Percentiles rank a stretch among this genome's conserved stretches.
Conservation (phyloP, 2,329 filamentous ascomycete species). For the Diaporthe velutina region DNA sequence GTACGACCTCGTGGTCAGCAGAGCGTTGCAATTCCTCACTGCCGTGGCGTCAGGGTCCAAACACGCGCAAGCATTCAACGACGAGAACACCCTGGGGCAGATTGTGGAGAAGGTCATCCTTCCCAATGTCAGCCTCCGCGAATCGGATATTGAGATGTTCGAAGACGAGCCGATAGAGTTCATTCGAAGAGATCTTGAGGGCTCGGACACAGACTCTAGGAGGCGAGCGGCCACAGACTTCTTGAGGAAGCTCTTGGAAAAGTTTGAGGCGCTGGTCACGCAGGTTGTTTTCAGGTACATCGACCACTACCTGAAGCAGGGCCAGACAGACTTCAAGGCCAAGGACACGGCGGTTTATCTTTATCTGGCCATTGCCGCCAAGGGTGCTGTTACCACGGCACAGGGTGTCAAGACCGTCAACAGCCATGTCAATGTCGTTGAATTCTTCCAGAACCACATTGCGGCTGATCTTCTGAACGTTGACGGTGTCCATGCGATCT, state of each 20-base stretch:
- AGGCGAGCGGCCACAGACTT: slow-evolving; percentile 95
- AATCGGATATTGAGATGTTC: slow-evolving; percentile 95
- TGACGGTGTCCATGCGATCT: slow-evolving; percentile 80
- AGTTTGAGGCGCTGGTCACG: slow-evolving; percentile 88
- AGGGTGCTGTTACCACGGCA: slow-evolving; percentile 86
- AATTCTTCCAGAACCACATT: slow-evolving; percentile 95
- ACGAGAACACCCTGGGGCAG: slow-evolving; percentile 81
- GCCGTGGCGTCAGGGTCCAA: slow-evolving; percentile 83
- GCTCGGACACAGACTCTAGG: slow-evolving; percentile 94
- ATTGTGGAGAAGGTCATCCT: slow-evolving; percentile 97
- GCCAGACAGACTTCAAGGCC: slow-evolving; percentile 90
- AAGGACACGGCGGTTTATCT: slow-evolving; percentile 99
- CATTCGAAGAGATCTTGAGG: slow-evolving; percentile 93
- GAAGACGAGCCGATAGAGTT: slow-evolving; percentile 99
- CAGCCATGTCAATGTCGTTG: slow-evolving; percentile 86
- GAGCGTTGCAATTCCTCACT: slow-evolving; percentile 93
- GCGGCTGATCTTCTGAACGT: slow-evolving; percentile 84
- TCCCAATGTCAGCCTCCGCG: slow-evolving; percentile 90
- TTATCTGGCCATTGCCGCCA: slow-evolving; percentile 93
- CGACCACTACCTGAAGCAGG: slow-evolving; percentile 85
- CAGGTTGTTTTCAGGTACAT: slow-evolving; percentile 90
- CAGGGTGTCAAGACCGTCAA: slow-evolving; percentile 95
- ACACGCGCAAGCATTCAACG: slow-evolving; percentile 89
- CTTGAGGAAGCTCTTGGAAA: slow-evolving; percentile 87
- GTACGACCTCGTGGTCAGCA: slow-evolving; percentile 94